A percentile compares a stretch with the other conserved stretches of the same genome.
Conservation (phyloP, 768 basidiomycete genomes). For the Cystofilobasidium macerans region DNA sequence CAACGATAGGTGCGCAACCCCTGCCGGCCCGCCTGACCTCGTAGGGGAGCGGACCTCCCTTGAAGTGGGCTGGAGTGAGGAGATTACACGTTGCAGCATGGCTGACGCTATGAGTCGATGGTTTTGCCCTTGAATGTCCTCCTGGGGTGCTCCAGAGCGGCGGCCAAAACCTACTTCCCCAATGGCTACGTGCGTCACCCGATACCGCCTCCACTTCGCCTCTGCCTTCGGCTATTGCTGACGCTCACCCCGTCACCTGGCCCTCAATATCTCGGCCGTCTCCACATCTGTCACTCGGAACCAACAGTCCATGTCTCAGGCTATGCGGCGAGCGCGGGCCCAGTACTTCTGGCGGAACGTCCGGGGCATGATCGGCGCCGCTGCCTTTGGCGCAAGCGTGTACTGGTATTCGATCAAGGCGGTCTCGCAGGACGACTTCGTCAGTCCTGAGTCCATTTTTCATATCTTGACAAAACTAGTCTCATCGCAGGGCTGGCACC, state of each 20-base stretch:
- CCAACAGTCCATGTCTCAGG: slow-evolving; percentile 25
- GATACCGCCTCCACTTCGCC: not conserved
- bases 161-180: slow-evolving; percentile 23
- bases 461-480: too few species aligned
- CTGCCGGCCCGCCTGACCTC: not conserved
- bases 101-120: too few species aligned
- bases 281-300: too few species aligned
- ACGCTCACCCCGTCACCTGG: too few species aligned
- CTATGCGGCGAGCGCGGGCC: slow-evolving; percentile 18
- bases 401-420: slow-evolving; percentile 24
- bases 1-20: slow-evolving; percentile 9
- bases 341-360: slow-evolving; percentile 24
- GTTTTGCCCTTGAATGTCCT: too few species aligned
- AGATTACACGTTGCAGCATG: too few species aligned
- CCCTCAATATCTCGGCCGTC: too few species aligned
- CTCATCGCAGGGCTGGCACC: not conserved
- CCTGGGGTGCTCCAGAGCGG: slow-evolving; percentile 11
- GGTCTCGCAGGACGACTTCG: slow-evolving; percentile 24
- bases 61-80: too few species aligned
- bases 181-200: slow-evolving; percentile 24
- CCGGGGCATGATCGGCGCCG: slow-evolving; percentile 2
- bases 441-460: too few species aligned
- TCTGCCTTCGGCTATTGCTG: not conserved
- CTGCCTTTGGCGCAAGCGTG: not conserved
- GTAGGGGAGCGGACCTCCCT: not conserved